Percentiles rank a stretch among this genome's conserved stretches.
phyloP scores from a whole-genome alignment of 371 early-diverging fungal genomes.

The Rhizopus microsporus region DNA sequence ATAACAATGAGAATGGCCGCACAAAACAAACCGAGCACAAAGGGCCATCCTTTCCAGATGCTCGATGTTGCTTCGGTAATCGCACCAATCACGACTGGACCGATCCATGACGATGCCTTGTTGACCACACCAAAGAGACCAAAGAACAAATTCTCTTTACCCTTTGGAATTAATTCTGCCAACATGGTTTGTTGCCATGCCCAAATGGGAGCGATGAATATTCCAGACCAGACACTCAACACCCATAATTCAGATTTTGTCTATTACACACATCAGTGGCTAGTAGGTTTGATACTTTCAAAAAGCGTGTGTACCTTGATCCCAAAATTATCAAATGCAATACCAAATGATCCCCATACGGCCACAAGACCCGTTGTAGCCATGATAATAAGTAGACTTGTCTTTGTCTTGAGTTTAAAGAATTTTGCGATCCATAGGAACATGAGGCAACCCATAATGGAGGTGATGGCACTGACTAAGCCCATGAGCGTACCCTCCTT shows the following conservation, averaged over 20 bases:
- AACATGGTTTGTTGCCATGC: slow-evolving; percentile 38
- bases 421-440: slow-evolving; percentile 38
- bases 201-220: slow-evolving; percentile 48
- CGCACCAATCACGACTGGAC: slow-evolving; percentile 60
- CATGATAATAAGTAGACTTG: slow-evolving; percentile 34
- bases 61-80: slow-evolving; percentile 47
- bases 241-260: slow-evolving; percentile 37
- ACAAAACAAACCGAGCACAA: slow-evolving; percentile 47
- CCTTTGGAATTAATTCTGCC: slow-evolving; percentile 55
- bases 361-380: slow-evolving; percentile 27
- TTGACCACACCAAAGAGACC: slow-evolving; percentile 61
- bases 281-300: too few relatives aligned
- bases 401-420: slow-evolving; percentile 34
- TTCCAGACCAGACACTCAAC: slow-evolving; percentile 42
- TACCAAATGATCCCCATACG: slow-evolving; percentile 46
- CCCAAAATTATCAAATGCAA: slow-evolving; percentile 26
- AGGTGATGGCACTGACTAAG: slow-evolving; percentile 32
- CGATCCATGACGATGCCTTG: slow-evolving; percentile 65
- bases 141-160: slow-evolving; percentile 58
- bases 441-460: slow-evolving; percentile 41
- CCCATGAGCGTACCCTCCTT: slow-evolving; percentile 31
- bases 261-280: not conserved
- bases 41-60: slow-evolving; percentile 32
- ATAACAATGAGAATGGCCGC: slow-evolving; percentile 39
- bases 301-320: slow-evolving; percentile 14